These are phyloP conservation scores for Penicillium manginii DNA, from an alignment of 495 filamentous ascomycete species.

Conservation along the genomic window DNA sequence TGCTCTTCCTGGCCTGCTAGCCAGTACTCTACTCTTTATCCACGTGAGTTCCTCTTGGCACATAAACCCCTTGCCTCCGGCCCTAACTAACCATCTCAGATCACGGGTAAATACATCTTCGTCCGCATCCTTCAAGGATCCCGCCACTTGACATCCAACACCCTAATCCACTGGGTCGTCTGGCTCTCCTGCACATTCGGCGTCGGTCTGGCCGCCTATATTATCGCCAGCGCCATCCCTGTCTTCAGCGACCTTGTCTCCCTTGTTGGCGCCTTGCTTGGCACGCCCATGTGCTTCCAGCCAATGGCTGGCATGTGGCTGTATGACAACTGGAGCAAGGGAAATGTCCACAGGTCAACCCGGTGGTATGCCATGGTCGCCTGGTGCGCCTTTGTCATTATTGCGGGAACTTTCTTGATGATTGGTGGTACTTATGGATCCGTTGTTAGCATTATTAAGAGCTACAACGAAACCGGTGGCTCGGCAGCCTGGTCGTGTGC, in stretches of 20 bases:
- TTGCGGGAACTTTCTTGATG: conserved; percentile 51
- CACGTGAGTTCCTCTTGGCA: conserved; percentile 44
- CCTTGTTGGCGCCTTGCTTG: conserved; percentile 64
- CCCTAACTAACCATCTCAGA: conserved; percentile 37
- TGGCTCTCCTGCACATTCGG: conserved; percentile 61
- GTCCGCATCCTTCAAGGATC: conserved; percentile 58
- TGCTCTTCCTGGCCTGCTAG: conserved; percentile 59
- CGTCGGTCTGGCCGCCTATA: conserved; percentile 63
- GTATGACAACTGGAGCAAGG: conserved; percentile 51
- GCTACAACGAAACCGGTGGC: conserved; percentile 36
- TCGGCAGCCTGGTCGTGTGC: conserved; percentile 38
- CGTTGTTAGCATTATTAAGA: conserved; percentile 56
- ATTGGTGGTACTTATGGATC: conserved; percentile 62
- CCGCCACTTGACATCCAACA: conserved; percentile 58
- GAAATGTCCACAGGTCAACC: conserved; percentile 29
- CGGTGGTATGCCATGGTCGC: conserved; percentile 34
- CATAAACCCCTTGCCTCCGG: background rate
- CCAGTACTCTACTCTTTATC: conserved; percentile 29
- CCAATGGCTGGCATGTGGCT: conserved; percentile 53
- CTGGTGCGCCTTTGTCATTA: conserved; percentile 34
- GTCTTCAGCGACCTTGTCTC: conserved; percentile 67
- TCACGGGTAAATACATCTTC: conserved; percentile 62
- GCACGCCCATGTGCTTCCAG: conserved; percentile 47
- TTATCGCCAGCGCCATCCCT: conserved; percentile 72
- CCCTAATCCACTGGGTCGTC: conserved; percentile 54